Evolutionary conservation across 805 yeast genomes (phyloP).

Genomic region (Candida easanensis): DNA sequence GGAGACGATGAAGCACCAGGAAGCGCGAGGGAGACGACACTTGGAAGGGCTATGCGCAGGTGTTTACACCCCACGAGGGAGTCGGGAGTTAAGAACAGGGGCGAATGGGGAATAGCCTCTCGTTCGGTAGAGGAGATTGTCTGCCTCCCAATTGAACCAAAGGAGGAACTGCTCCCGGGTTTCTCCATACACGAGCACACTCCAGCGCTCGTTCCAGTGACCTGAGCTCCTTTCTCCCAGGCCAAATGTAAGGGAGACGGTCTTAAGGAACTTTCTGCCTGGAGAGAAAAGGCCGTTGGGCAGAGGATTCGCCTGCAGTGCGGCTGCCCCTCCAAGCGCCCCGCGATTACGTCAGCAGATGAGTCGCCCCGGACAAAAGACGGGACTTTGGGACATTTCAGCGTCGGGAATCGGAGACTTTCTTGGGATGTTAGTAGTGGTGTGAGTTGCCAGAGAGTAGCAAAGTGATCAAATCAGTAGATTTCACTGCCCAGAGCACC

Average conservation of each 20-base stretch:
- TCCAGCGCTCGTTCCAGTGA: neutral
- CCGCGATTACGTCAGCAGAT: conserved; percentile 1
- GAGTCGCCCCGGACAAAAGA: neutral
- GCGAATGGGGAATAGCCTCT: neutral
- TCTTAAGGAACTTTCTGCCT: neutral
- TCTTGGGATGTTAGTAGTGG: neutral
- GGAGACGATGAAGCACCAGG: too few species aligned
- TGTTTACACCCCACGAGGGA: neutral
- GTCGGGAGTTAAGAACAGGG: neutral
- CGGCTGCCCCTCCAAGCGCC: conserved; percentile 2
- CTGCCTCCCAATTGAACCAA: neutral
- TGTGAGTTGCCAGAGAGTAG: neutral
- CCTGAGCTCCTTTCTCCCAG: neutral
- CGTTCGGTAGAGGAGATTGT: too few species aligned
- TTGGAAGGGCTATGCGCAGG: neutral
- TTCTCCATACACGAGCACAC: neutral
- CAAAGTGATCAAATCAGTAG: neutral
- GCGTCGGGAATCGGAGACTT: too few species aligned
- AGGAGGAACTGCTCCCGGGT: neutral
- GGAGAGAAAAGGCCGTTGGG: neutral
- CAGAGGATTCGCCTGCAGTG: neutral
- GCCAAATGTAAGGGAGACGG: neutral
- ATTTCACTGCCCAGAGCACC: neutral
- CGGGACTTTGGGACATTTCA: too few species aligned
- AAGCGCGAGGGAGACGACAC: neutral